Evolutionary conservation across 225 moss, liverwort and hornwort genomes (phyloP), one percentile per base, ranked within the genome.

Genomic region (Asterella californica): DNA sequence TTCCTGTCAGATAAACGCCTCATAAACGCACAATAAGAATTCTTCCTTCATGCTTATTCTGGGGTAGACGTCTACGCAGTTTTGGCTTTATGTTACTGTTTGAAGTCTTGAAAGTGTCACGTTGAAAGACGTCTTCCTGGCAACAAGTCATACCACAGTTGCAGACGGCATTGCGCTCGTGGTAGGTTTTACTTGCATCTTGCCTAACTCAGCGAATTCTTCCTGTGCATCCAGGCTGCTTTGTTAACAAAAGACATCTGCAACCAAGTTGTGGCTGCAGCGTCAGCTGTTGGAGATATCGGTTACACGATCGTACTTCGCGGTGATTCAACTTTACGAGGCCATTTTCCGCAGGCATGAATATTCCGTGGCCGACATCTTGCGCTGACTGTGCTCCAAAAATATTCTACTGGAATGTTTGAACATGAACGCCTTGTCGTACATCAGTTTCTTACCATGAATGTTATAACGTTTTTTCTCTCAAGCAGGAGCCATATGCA

Each of bases 251-350:
- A 88, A 81, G 92, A 90, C 70, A 87, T 96, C 69, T 96, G 96
- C 86, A 87, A 88, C 67, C 92, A 92, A 83, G 89, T 96, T 27
- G 87, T 87, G 47, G 85, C 88, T 81, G 96, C 92, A 67, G 96
- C 94, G 34, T 85, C 72, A 83, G 89, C 91, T 29, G 92, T 87
- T 73, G 89, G 91, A 36, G 85, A 90, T 83, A 72, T 89, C 74
- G 94, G 91, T 50, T 96, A 91, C 79, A 96, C 96, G 15, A 86
- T 96, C 74, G 96, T 96, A 79, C 89, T 96, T 75, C 91, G 96
- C 63, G 94, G 96, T 53, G 96, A 96, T 82, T 96, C 96, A 62
- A 96, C 94, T 79, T 90, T 96, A 33, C 91, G 96, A 70, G 96
- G 96, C 47, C 96, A 96, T 80, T 94, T 96, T 70, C 96, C 96